These are phyloP conservation scores for Sclerotinia spermophila DNA, from an alignment of 2,329 filamentous ascomycete species.

Conservation along the genomic window DNA sequence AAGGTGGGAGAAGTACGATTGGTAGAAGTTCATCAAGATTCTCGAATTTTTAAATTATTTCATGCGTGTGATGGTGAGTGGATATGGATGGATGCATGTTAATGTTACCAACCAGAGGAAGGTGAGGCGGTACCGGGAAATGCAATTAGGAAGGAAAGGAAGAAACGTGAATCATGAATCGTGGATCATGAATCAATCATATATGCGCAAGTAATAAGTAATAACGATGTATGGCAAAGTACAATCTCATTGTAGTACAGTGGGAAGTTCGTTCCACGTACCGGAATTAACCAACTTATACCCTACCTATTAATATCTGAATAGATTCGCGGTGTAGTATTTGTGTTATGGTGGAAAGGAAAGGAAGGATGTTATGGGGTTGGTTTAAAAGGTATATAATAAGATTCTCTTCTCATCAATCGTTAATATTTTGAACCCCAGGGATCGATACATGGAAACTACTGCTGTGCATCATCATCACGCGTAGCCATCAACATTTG, in stretches of 20 bases:
- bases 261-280: slow-evolving; percentile 6
- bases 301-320: neutral
- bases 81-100: neutral
- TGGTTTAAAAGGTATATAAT: neutral
- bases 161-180: slow-evolving; percentile 1
- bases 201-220: neutral
- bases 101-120: neutral
- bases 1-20: slow-evolving; percentile 13
- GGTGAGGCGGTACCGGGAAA: neutral
- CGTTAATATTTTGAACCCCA: neutral
- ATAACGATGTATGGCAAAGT: neutral
- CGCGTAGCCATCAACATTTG: neutral
- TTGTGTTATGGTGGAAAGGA: neutral
- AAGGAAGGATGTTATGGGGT: neutral
- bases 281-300: neutral
- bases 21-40: slow-evolving; percentile 9
- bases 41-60: neutral
- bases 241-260: neutral
- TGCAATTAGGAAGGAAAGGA: neutral
- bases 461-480: slow-evolving; percentile 7
- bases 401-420: neutral
- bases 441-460: neutral
- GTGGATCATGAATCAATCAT: neutral
- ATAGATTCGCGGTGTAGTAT: neutral
- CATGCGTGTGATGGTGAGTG: slow-evolving; percentile 7